phyloP scores from a whole-genome alignment of 306 rosid genomes.

The Vachellia pachyceras region DNA sequence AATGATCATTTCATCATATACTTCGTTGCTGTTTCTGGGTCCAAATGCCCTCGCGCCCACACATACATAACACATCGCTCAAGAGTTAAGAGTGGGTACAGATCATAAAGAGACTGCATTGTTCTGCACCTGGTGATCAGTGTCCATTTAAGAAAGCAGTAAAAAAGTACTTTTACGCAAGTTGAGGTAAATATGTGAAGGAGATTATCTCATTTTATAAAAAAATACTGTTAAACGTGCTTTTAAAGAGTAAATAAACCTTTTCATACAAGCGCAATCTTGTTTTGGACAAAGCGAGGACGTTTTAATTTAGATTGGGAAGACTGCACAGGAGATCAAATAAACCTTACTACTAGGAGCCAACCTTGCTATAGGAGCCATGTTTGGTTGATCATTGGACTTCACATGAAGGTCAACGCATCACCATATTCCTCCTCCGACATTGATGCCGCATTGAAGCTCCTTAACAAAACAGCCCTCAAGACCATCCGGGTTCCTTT shows the following conservation, averaged over 20 bases:
- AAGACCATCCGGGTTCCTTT: neutral
- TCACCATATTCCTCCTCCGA: neutral
- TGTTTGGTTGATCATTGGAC: constrained; percentile 25
- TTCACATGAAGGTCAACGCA: neutral
- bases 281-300: too few species aligned
- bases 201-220: too few species aligned
- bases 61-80: too few species aligned
- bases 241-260: too few species aligned
- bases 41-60: neutral
- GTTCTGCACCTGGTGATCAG: too few species aligned
- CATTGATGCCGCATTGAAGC: neutral
- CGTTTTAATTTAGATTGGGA: too few species aligned
- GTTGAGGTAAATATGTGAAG: too few species aligned
- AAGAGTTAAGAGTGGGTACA: neutral
- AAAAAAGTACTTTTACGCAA: too few species aligned
- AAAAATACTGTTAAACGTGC: too few species aligned
- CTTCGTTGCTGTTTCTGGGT: neutral
- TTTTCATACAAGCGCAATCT: too few species aligned
- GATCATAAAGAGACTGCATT: neutral
- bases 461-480: neutral
- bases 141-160: too few species aligned
- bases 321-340: too few species aligned
- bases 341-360: neutral
- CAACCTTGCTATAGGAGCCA: constrained; percentile 34
- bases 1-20: neutral